Base-by-base conservation (phyloP, 75 land plant species). In the Sequoiadendron giganteum region DNA sequence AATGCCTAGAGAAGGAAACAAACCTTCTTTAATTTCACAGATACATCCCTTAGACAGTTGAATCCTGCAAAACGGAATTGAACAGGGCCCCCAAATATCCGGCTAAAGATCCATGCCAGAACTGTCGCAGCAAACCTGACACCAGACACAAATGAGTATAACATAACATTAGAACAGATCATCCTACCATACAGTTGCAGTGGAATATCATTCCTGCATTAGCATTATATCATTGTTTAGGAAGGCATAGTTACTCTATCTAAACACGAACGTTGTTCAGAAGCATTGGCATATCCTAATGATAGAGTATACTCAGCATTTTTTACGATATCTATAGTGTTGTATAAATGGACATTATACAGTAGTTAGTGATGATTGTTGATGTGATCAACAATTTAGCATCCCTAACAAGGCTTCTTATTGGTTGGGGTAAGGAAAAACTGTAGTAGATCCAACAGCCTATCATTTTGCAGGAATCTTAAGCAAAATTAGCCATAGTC, bases 11-110 rank as follows among this genome's bases (percentile, higher is more conserved):
- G 39, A 56, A 90, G 7, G 4, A 39, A 82, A 36, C 61, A 48
- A 25, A 98, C 99, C 98, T 96, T 96, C 82, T 89, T 93, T 84
- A 98, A 96, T 81, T 92, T 93, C 79, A 98, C 73, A n/a, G 88
- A 91, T 28, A 98, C 90, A 85, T 98, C 99, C 87, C 95, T 93
- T 21, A 95, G 87, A 52, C 93, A 93, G 88, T 95, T 95, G 87
- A 94, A 94, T 38, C 99, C 98, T 48, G 96, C 98, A 90, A 98
- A 90, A 11, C 96, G 93, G 83, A 98, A 98, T 86, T 88, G 91
- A 30, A 98, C 93, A 73, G 93, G 88, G n/a, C 95, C 97, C 90
- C 95, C 92, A 65, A 94, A 82, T 76, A 92, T 86, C 38, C 94
- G 94, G 89, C 99, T 94, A 65, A 95, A 77, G 54, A 92, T 65